phyloP scores from a whole-genome alignment of 495 filamentous ascomycete genomes.

The Extremus antarcticus region DNA sequence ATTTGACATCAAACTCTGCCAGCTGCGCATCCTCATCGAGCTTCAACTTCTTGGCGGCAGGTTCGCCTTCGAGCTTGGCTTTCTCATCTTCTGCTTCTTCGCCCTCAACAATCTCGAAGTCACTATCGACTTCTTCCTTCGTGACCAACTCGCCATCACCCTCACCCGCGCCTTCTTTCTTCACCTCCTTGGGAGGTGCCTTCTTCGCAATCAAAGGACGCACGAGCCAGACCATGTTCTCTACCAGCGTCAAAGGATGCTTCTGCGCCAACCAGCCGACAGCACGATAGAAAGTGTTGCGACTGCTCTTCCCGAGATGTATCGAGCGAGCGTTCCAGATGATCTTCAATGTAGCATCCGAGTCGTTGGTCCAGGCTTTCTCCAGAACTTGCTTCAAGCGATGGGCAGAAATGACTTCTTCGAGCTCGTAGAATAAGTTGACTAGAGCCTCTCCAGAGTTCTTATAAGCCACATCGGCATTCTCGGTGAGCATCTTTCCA shows the following conservation, averaged over 20 bases:
- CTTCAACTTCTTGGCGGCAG: slow-evolving; percentile 6
- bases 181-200: slow-evolving; percentile 16
- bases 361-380: slow-evolving; percentile 33
- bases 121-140: slow-evolving; percentile 22
- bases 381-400: slow-evolving; percentile 30
- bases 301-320: slow-evolving; percentile 37
- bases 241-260: slow-evolving; percentile 36
- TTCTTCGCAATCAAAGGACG: slow-evolving; percentile 38
- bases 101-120: slow-evolving; percentile 24
- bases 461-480: slow-evolving; percentile 30
- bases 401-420: slow-evolving; percentile 23
- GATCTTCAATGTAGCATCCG: slow-evolving; percentile 37
- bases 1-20: slow-evolving; percentile 21
- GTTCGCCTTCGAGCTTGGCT: slow-evolving; percentile 8
- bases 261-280: slow-evolving; percentile 36
- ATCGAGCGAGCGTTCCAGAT: slow-evolving; percentile 43
- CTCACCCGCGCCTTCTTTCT: slow-evolving; percentile 14
- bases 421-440: slow-evolving; percentile 37
- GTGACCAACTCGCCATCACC: slow-evolving; percentile 19
- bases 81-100: slow-evolving; percentile 2
- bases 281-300: slow-evolving; percentile 33
- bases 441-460: slow-evolving; percentile 33
- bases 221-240: slow-evolving; percentile 37
- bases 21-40: slow-evolving; percentile 12
- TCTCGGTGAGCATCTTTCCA: slow-evolving; percentile 37